Base-by-base conservation (phyloP, 2,329 filamentous ascomycete species). In the Aspergillus cejpii region DNA sequence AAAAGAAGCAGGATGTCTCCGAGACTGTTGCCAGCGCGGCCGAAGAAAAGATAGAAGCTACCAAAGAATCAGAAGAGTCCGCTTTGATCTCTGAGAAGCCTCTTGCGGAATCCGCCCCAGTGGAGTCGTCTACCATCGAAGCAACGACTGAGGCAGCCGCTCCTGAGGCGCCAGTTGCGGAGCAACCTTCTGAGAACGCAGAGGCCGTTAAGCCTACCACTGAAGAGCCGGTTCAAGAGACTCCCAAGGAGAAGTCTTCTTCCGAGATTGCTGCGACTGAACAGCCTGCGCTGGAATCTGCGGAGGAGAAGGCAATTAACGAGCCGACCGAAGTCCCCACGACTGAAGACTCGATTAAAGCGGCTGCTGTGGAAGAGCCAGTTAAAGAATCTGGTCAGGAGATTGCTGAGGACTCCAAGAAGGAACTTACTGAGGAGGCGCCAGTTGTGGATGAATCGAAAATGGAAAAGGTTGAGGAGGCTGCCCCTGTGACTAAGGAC, bases 261-360 rank as follows among this genome's bases (percentile, higher is more conserved):
- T 14, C 39, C 8, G 41, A 45, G 17, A 34, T 38, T 8, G 20
- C 42, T 34, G 15, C 31, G 21, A 23, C 12, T 1, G 54, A 51
- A 39, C 28, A 44, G 17, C 24, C 41, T 2, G 33, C 33, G 19
- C 34, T 20, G 7, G 33, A 43, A 20, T 12, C 37, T 17, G 19
- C 38, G 12, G 44, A 48, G 15, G 45, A 12, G 8, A 43, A 43
- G 40, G 31, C 21, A 7, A 36, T 29, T 3, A 34, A 51, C 15
- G 42, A 47, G 15, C 23, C 49, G 3, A 37, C 15, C 6, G 43
- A 41, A 24, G 37, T 50, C 24, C 15, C 28, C 1, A 12, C 39
- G 21, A n/a, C 37, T 2, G 47, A 53, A 12, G 47, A 51, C 29
- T 15, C 41, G 10, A 31, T 26, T 6, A 27, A 54, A 27, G 44